Base-by-base conservation (phyloP, 2,329 filamentous ascomycete genomes). In the Didymella segeticola region DNA sequence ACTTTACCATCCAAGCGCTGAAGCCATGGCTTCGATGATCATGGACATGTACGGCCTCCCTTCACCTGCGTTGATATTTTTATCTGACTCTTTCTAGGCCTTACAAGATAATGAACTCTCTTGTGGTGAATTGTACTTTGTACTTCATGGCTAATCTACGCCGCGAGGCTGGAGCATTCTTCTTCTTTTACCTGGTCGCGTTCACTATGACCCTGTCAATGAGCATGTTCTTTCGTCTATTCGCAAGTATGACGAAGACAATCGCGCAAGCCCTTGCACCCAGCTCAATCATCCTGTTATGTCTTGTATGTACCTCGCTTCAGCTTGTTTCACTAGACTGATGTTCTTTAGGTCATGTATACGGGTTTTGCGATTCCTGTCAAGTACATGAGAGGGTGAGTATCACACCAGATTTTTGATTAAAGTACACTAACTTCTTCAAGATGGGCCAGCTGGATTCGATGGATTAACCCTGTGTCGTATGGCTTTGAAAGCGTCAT, bases 141-240 rank as follows among this genome's bases (percentile, higher is more conserved):
- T 96, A 96, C 78, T 96, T 96, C 75, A 88, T 97, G 85, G 89
- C 90, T 0, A 89, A 92, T 60, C 79, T 97, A 25, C 84, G 89
- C 49, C 83, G 91, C 47, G 86, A 89, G 58, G 79, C 89, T 0
- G 89, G 87, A 2, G 77, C 87, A 0, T 96, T 95, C 80, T 96
- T 96, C 81, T 89, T 91, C 77, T 96, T 91, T 82, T 75, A 91
- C 53, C 79, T 96, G 46, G 83, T 93, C 68, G 88, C 86, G 2
- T 91, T 93, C 75, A 71, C 83, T 53, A 86, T 86, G 1, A 90
- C 90, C 0, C 63, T 96, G 66, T 82, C 84, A 59, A 95, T 95
- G 89, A 92, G 89, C 41, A 93, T 91, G 86, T 83, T 93, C 58
- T 96, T 96, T 83, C 85, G 91, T 43, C 88, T 86, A 5, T 90